Evolutionary conservation across 768 basidiomycete genomes (phyloP).

Genomic region (Pleurotus citrinopileatus): DNA sequence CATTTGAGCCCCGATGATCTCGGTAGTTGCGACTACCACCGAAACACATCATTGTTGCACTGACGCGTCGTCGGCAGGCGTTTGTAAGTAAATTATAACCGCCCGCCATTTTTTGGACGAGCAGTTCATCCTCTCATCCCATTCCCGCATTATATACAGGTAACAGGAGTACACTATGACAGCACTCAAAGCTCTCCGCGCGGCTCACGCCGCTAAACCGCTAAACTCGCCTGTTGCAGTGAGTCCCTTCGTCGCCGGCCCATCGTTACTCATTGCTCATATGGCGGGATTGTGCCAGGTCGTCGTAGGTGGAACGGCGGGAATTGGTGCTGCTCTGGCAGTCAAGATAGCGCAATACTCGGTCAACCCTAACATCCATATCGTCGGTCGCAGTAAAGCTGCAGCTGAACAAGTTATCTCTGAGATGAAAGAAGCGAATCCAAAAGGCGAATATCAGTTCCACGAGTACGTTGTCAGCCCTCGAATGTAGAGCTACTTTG

Average conservation of each 20-base stretch:
- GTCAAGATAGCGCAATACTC: conserved; percentile 3
- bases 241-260: background rate
- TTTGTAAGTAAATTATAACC: no score
- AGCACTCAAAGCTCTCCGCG: background rate
- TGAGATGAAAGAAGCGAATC: background rate
- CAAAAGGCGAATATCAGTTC: background rate
- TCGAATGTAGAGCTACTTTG: background rate
- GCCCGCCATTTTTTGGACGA: no score
- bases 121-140: no score
- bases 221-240: conserved; percentile 1
- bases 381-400: conserved; percentile 1
- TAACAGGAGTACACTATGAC: no score
- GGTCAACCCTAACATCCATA: background rate
- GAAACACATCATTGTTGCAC: no score
- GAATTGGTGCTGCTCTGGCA: conserved; percentile 4
- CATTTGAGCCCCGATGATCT: no score
- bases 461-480: background rate
- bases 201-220: background rate
- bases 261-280: background rate
- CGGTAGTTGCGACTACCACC: no score
- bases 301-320: conserved; percentile 3
- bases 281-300: background rate
- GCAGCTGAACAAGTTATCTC: background rate
- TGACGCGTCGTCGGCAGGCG: no score
- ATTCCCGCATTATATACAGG: no score